A percentile compares a stretch with the other conserved stretches of the same genome.
Evolutionary conservation across 2,329 filamentous ascomycete genomes (phyloP).

Genomic region (Sordariomycetes sp.): DNA sequence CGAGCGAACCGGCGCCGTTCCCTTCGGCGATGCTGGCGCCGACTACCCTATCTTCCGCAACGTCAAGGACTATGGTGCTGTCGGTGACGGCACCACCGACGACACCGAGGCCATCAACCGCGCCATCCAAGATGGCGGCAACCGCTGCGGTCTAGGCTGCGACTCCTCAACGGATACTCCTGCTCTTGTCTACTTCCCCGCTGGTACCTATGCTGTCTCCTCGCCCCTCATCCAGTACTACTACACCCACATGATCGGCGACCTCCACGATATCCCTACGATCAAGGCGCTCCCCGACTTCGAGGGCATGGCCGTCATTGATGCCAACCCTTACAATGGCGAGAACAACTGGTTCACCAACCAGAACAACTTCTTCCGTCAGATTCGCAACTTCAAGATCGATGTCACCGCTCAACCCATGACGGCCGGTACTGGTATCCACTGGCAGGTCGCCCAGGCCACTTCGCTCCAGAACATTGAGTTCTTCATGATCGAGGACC

Average conservation of each 20-base stretch:
- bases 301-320: constrained; percentile 78
- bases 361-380: constrained; percentile 77
- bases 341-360: constrained; percentile 67
- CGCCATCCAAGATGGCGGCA: constrained; percentile 69
- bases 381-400: constrained; percentile 74
- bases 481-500: constrained; percentile 68
- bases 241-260: constrained; percentile 88
- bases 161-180: constrained; percentile 78
- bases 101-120: constrained; percentile 84
- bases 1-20: constrained; percentile 56
- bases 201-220: constrained; percentile 77
- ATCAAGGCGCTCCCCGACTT: constrained; percentile 69
- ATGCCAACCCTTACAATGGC: constrained; percentile 73
- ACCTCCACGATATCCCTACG: constrained; percentile 61
- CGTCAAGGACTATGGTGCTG: constrained; percentile 67
- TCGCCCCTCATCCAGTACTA: constrained; percentile 76
- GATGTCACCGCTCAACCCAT: constrained; percentile 60
- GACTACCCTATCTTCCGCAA: constrained; percentile 69
- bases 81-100: constrained; percentile 60
- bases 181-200: constrained; percentile 84
- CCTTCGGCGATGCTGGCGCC: constrained; percentile 39
- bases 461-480: constrained; percentile 73
- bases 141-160: constrained; percentile 72
- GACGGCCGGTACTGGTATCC: constrained; percentile 58
- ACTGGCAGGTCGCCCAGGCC: constrained; percentile 81